Percentiles rank a stretch among this genome's conserved stretches.
These are phyloP conservation scores for Aspergillus sp. DNA, from an alignment of 2,329 filamentous ascomycete species.

Conservation along the genomic window DNA sequence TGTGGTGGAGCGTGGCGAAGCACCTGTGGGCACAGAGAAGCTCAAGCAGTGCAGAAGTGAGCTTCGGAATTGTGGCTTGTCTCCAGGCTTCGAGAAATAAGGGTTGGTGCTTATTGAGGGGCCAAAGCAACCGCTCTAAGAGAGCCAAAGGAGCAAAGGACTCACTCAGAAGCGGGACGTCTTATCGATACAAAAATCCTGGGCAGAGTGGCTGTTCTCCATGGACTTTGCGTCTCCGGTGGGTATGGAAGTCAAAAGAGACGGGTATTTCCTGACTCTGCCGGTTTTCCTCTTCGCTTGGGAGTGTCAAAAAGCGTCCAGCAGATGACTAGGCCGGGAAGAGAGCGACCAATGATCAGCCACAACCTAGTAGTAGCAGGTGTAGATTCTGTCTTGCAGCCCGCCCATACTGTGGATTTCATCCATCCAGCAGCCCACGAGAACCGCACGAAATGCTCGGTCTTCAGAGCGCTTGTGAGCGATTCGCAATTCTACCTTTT, in stretches of 20 bases:
- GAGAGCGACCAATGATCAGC: not conserved
- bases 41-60: not conserved
- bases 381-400: not conserved
- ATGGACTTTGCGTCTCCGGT: not conserved
- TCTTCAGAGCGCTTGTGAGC: too few species aligned
- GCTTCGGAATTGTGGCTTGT: too few species aligned
- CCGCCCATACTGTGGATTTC: not conserved
- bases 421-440: not conserved
- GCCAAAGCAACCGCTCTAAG: too few species aligned
- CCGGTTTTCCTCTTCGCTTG: not conserved
- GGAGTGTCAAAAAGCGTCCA: not conserved
- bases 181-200: not conserved
- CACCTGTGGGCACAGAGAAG: too few species aligned
- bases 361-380: not conserved
- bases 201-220: too few species aligned
- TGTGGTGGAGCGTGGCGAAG: too few species aligned
- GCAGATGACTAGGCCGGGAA: not conserved
- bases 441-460: not conserved
- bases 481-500: not conserved
- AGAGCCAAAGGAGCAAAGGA: too few species aligned
- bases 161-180: too few species aligned
- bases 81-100: not conserved
- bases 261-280: not conserved
- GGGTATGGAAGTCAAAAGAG: not conserved
- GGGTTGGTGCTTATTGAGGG: too few species aligned